phyloP scores from a whole-genome alignment of 2,329 filamentous ascomycete genomes.

The Hymenoscyphus occultus region DNA sequence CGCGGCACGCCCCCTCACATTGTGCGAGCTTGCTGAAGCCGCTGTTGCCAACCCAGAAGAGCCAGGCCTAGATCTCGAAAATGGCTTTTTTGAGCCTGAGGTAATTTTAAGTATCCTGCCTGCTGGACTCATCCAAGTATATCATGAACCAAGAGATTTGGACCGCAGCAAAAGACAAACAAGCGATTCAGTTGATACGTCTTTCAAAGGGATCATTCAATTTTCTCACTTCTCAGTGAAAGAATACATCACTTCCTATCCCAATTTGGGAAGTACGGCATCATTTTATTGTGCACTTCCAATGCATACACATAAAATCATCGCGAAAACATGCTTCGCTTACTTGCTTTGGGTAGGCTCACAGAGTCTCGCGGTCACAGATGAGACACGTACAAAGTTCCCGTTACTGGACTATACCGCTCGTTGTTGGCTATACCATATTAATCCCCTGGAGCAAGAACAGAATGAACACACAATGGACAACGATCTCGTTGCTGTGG shows the following conservation, averaged over 20 bases:
- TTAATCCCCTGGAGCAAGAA: neutral
- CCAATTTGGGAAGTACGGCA: neutral
- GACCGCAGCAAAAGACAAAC: neutral
- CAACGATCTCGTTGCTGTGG: neutral
- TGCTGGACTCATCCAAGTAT: neutral
- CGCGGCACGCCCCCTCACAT: constrained; percentile 9
- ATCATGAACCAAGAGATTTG: neutral
- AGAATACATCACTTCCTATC: neutral
- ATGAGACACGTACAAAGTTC: neutral
- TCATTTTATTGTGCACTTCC: neutral
- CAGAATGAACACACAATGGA: neutral
- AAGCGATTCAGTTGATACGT: neutral
- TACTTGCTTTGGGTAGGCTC: neutral
- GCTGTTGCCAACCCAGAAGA: neutral
- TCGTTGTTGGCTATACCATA: neutral
- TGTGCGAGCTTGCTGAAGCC: constrained; percentile 7
- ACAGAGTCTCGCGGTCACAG: neutral
- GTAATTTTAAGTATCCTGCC: neutral
- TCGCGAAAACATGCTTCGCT: neutral
- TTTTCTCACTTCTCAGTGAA: neutral
- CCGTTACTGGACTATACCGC: neutral
- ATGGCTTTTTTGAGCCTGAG: neutral
- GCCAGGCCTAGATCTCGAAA: neutral
- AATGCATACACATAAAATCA: neutral
- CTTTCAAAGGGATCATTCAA: neutral